Evolutionary conservation across 2,329 filamentous ascomycete genomes (phyloP).

Genomic region (Diplodia corticola): DNA sequence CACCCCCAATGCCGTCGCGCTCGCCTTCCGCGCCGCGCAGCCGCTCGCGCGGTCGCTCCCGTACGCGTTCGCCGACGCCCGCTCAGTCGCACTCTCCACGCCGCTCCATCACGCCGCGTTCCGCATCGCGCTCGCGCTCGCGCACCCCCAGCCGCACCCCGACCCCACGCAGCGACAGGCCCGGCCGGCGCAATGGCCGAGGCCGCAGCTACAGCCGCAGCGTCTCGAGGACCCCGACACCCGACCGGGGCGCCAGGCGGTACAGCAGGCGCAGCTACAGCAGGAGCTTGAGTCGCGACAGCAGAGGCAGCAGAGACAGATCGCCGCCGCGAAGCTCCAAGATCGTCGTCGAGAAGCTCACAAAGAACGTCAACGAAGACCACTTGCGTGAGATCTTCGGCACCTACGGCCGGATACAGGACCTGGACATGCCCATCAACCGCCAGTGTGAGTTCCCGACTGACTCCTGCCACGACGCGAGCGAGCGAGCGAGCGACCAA

Average conservation of each 20-base stretch:
- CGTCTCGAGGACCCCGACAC: constrained; percentile 27
- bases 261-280: constrained; percentile 30
- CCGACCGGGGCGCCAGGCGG: constrained; percentile 20
- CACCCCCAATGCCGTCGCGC: constrained; percentile 15
- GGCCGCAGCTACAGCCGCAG: constrained; percentile 35
- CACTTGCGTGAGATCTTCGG: constrained; percentile 93
- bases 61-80: constrained; percentile 30
- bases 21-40: constrained; percentile 32
- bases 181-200: constrained; percentile 38
- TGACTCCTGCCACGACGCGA: background rate
- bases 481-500: constrained; percentile 61
- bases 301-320: constrained; percentile 26
- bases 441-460: constrained; percentile 65
- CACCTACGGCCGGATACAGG: constrained; percentile 79
- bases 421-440: constrained; percentile 88
- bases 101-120: constrained; percentile 42
- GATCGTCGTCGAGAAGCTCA: constrained; percentile 95
- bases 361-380: constrained; percentile 87
- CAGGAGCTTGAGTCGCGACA: constrained; percentile 39
- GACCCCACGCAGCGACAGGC: constrained; percentile 24
- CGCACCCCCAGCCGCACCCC: constrained; percentile 29
- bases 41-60: constrained; percentile 45
- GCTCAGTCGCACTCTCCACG: constrained; percentile 35
- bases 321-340: constrained; percentile 39
- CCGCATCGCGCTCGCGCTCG: constrained; percentile 33